Base-by-base conservation (phyloP, 164 flowering plant genomes). In the Platanus orientalis region DNA sequence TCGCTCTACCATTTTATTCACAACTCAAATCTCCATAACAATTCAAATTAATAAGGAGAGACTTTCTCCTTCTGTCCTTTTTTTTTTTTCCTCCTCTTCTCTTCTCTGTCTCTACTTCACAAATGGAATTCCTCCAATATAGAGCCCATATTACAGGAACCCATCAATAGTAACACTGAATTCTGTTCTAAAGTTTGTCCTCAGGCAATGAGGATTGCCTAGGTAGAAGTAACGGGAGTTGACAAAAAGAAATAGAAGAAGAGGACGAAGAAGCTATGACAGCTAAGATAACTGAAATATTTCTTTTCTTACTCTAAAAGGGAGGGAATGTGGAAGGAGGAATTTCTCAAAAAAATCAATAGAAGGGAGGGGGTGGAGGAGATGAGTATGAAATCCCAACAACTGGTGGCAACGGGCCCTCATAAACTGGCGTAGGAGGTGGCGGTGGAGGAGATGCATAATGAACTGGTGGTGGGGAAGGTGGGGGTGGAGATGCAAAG, bases 271-370 rank as follows among this genome's bases (percentile, higher is more conserved):
- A 61, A 32, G 66, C 64, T 51, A 25, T 51, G 48, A 58, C 40
- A 44, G 40, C 58, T 16, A 62, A 36, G 58, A 64, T 59, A 60
- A 61, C 14, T 70, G 51, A 20, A 67, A 44, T 27, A 19, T 53
- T 63, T 58, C 50, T 32, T 36, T 54, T 49, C 19, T 57, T 58
- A 40, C 20, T 45, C 48, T 25, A 29, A 19, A 62, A 26, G 40
- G 39, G 69, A 55, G 58, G 54, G 62, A 70, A 65, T 76, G 73
- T 69, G 65, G 76, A 78, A 69, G 75, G 69, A 75, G 20, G 19
- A 77, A 75, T 58, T 66, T 79, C 80, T 79, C 81, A 73, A 85
- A 88, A 85, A 89, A 88, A 88, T 88, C 80, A 88, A 72, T 83
- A 86, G 75, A 75, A 80, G 65, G 86, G 85, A 48, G 90, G 86